Conservation (phyloP, 371 early-diverging fungal species). For the Thermomucor indicae-seudaticae region DNA sequence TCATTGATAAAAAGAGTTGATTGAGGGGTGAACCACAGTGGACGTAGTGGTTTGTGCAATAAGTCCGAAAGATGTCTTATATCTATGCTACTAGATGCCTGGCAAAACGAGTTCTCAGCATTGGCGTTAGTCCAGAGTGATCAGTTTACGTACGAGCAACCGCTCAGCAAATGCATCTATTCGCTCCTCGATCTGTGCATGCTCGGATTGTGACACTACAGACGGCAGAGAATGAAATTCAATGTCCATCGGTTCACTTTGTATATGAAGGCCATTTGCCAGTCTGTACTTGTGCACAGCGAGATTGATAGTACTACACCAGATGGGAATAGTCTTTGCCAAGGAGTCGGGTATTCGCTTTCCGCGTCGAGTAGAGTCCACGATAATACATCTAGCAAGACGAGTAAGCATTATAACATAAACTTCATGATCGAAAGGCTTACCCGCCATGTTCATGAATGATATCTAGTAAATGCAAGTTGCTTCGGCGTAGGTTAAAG, state of each 20-base stretch:
- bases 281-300: conserved; percentile 29
- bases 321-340: conserved; percentile 85
- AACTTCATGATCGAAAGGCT: too few relatives aligned
- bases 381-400: conserved; percentile 76
- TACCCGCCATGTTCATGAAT: conserved; percentile 59
- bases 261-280: too few relatives aligned
- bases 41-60: conserved; percentile 69
- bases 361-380: conserved; percentile 84
- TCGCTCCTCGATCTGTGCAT: conserved; percentile 58
- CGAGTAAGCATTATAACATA: too few relatives aligned
- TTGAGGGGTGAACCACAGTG: conserved; percentile 77
- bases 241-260: conserved; percentile 20
- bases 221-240: conserved; percentile 64
- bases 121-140: neutral
- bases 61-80: conserved; percentile 29
- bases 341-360: conserved; percentile 82
- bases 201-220: conserved; percentile 67
- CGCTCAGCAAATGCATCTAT: conserved; percentile 59
- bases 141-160: conserved; percentile 36
- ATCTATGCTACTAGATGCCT: conserved; percentile 35
- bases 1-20: conserved; percentile 39
- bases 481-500: conserved; percentile 74
- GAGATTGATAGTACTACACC: conserved; percentile 76
- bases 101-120: too few relatives aligned
- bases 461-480: conserved; percentile 65